Evolutionary conservation across 2,329 filamentous ascomycete species (phyloP).

Genomic region (Boeremia lycopersici): DNA sequence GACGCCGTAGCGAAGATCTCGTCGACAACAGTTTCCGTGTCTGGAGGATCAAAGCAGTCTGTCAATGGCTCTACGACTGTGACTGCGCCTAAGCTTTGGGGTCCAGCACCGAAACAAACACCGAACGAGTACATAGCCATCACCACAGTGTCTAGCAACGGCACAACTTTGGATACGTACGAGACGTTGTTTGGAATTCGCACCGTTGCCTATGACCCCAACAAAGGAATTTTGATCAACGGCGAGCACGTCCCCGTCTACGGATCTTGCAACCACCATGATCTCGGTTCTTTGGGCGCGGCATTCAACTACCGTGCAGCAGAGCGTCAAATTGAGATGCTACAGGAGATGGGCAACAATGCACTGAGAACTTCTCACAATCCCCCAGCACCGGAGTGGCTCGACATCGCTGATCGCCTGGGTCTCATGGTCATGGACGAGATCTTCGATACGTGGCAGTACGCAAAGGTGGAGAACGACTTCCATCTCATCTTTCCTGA

Average conservation of each 20-base stretch:
- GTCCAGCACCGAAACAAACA: constrained; percentile 52
- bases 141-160: constrained; percentile 39
- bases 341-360: constrained; percentile 59
- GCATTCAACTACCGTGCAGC: constrained; percentile 59
- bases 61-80: constrained; percentile 48
- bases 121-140: constrained; percentile 58
- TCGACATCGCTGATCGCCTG: constrained; percentile 57
- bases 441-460: constrained; percentile 59
- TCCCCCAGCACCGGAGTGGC: constrained; percentile 58
- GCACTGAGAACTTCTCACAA: constrained; percentile 61
- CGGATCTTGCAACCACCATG: constrained; percentile 59
- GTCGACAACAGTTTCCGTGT: constrained; percentile 35
- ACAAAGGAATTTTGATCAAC: constrained; percentile 56
- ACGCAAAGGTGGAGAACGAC: constrained; percentile 54
- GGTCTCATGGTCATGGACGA: constrained; percentile 61
- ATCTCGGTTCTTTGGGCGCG: constrained; percentile 57
- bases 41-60: constrained; percentile 39
- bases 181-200: constrained; percentile 60
- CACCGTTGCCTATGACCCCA: constrained; percentile 47
- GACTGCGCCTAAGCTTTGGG: constrained; percentile 55
- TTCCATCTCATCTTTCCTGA: constrained; percentile 60
- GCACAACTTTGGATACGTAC: constrained; percentile 50
- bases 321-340: constrained; percentile 57
- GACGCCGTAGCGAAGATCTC: constrained; percentile 46
- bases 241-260: constrained; percentile 53